Evolutionary conservation across 2,329 filamentous ascomycete genomes (phyloP), one percentile per base, ranked within the genome.

Genomic region (Bipolaris zeicola): DNA sequence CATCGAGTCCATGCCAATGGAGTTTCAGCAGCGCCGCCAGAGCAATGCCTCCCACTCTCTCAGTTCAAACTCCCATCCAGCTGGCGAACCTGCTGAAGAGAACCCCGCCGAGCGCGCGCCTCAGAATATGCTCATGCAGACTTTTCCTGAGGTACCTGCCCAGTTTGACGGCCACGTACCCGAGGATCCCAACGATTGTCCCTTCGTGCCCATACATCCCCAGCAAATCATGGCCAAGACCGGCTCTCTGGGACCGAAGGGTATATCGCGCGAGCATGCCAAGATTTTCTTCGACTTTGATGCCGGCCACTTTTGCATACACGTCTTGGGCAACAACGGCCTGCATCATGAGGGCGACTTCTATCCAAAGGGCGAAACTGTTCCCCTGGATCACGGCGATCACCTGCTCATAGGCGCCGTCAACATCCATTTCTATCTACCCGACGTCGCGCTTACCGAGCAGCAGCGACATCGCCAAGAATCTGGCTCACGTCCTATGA

Each of bases 361-460:
- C 38, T 61, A 62, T 18, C 37, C 53, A 1, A 60, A 61, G 18
- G 68, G 66, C 28, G 47, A 55, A 5, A 41, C 65, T 2, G 59
- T 69, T 7, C 82, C 82, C 54, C 76, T 94, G 18, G 81, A 82
- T 44, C 87, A 88, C 65, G 86, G 87, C 34, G 86, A 86, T 61
- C 78, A 81, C n/a, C 81, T 93, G 37, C 87, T 90, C 70, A 89
- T 93, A 71, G 89, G 89, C 54, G 86, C 87, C 57, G 84, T 93
- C 3, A 80, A 82, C 43, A 87, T 93, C 60, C 79, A 77, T 13
- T 92, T 93, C 72, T 78, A 86, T 42, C 85, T 92, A 62, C 90
- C 89, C 39, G 73, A 76, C 42, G 65, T 72, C 8, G 70, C 69
- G 2, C 62, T 74, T 28, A 72, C 83, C 5, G 85, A 88, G 61